Evolutionary conservation across 2,329 filamentous ascomycete species (phyloP), one percentile per base, ranked within the genome.

Genomic region (Penicillium sp.): DNA sequence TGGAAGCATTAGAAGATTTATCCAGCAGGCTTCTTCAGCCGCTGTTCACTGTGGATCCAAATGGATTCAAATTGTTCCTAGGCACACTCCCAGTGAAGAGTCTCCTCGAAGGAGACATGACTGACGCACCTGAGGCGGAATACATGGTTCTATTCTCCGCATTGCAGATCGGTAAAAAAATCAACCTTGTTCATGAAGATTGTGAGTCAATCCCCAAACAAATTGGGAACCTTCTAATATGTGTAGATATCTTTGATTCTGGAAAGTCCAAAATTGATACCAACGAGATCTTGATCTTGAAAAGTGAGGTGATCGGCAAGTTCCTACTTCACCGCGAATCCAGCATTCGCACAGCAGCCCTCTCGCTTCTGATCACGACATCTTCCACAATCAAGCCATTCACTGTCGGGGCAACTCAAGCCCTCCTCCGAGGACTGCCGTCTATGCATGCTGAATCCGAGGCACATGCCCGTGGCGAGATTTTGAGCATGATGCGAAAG

Each of bases 361-460:
- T 97, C 36, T 91, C 91, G 27, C 81, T 97, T 11, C 81, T 96
- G 7, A 84, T 91, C 11, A 86, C 87, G 9, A 93, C 91, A 0
- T 85, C 86, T 9, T 85, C 89, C 2, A 87, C 87, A 1, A 91
- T 89, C 3, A 86, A 85, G 49, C 88, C 91, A 1, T 86, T 95
- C 49, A 87, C 87, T 0, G 65, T 74, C 0, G 79, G 77, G 9
- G 82, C 87, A 0, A 78, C 97, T 2, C 71, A 75, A 3, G 80
- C 88, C 11, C 76, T 97, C 2, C 81, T 81, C 49, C 79, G 77
- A 32, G 85, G 90, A 55, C 75, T 97, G 3, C 81, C 83, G 1
- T 83, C 87, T 14, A 85, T 93, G 59, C 88, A 95, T 68, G 85
- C 91, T 3, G 92, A 97, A 59, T 86, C 90, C 0, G 92, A 97